These are phyloP conservation scores for Claviceps quebecensis DNA, from an alignment of 2,329 filamentous ascomycete genomes.

Conservation along the genomic window DNA sequence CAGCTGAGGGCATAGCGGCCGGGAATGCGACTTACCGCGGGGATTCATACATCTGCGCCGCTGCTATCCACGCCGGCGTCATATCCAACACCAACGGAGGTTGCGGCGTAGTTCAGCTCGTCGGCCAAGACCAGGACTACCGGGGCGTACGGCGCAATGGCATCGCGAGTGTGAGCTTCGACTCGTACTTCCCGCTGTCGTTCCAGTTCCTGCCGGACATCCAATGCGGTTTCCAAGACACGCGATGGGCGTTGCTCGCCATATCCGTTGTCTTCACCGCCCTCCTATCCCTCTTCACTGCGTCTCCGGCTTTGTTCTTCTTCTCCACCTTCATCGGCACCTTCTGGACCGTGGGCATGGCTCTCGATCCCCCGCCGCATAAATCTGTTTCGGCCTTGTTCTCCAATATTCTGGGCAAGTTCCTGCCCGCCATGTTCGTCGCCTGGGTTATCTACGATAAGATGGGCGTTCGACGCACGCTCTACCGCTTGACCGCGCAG, in stretches of 20 bases:
- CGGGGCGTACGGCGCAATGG: conserved; percentile 52
- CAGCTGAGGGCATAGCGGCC: conserved; percentile 26
- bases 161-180: conserved; percentile 64
- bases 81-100: conserved; percentile 59
- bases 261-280: conserved; percentile 70
- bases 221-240: conserved; percentile 56
- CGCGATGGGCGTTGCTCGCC: conserved; percentile 70
- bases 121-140: conserved; percentile 54
- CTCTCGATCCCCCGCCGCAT: conserved; percentile 68
- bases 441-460: conserved; percentile 79
- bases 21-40: conserved; percentile 58
- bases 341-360: conserved; percentile 82
- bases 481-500: conserved; percentile 63
- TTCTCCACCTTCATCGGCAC: conserved; percentile 67
- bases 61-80: conserved; percentile 73
- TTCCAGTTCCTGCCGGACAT: conserved; percentile 61
- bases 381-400: conserved; percentile 55
- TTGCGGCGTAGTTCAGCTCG: conserved; percentile 65
- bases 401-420: conserved; percentile 64
- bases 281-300: conserved; percentile 67
- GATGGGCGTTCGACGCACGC: conserved; percentile 59
- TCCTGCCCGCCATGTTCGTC: conserved; percentile 76
- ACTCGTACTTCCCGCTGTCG: conserved; percentile 79
- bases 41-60: conserved; percentile 75
- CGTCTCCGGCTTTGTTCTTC: conserved; percentile 69